Base-by-base conservation (phyloP, 805 yeast species). In the Sugiyamaella americana region DNA sequence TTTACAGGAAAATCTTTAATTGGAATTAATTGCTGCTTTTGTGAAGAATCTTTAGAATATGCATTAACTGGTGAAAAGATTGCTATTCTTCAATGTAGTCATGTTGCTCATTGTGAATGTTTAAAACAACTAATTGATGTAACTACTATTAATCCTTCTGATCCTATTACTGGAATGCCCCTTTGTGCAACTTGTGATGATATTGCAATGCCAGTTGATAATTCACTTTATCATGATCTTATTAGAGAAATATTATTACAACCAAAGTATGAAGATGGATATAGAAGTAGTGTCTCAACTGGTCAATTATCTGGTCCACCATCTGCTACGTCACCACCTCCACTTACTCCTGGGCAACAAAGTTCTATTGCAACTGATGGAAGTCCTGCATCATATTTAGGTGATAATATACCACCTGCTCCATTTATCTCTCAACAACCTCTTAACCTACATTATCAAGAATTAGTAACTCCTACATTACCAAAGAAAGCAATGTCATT, bases 61-160 rank as follows among this genome's bases (percentile, higher is more conserved):
- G 37, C 41, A 16, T 44, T 54, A 2, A 45, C 40, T 2, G 53
- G 50, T 13, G 58, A 54, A 35, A 42, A 44, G 39, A 29, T 51
- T 3, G 46, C 51, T 19, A 29, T 47, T 30, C 44, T 54, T 32
- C 38, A 30, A 16, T 54, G 58, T 40, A 22, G 41, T 6, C 55
- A 54, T 29, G 46, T 52, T 20, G 30, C 51, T 21, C 58, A 54
- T 40, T 54, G 34, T 42, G 43, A 52, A 23, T 54, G 58, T 38
- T 41, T 54, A 19, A 20, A 22, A 4, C 39, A 48, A 21, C 24
- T 51, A 38, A 38, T 43, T 8, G 51, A 51, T 35, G 37, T 48
- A 18, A 13, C 16, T 5, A 20, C 21, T 10, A 18, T 43, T 8
- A 29, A 47, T 16, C 37, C 39, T 4, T 37, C 19, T 19, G 48